Base-by-base conservation (phyloP, 371 early-diverging fungal genomes). In the Mucor circinelloides region DNA sequence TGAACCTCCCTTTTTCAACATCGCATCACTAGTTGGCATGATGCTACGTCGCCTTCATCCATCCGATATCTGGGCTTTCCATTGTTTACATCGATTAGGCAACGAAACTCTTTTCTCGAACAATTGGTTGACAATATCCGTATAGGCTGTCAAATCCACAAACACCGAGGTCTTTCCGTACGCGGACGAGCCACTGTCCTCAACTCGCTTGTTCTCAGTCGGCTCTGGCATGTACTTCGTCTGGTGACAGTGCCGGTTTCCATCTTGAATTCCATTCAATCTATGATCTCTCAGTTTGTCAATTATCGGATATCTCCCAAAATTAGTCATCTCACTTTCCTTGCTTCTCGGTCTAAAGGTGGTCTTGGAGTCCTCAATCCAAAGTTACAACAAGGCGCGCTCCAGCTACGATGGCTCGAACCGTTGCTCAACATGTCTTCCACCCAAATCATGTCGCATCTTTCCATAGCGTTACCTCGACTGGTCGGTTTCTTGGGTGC, bases 201-300 rank as follows among this genome's bases (percentile, higher is more conserved):
- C 31, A 68, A 71, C 36, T 27, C 67, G 6, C 58, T 75, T 3
- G 38, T 71, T 3, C 32, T 69, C 17, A 64, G 61, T 1, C 23
- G 40, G 23, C 23, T 68, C 2, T 71, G 71, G 71, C 64, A 70
- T 66, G 69, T 66, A 1, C 58, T 71, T 0, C 64, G 64, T 34
- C n/a, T 36, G 36, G 36, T 42, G n/a, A 42, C 44, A 42, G 44
- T 61, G 0, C 63, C 75, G 5, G 17, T 6, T 1, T 15, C 7
- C 0, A 64, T 40, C 12, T 52, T 69, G 21, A 32, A 38, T 2
- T 15, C 2, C 0, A 12, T 73, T 2, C 28, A 61, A 25, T 62
- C 60, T 1, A 19, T 60, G 1, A 61, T 62, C 13, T 19, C 27
- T 7, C 25, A 48, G 2, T 73, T 73, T 36, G 10, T 73, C 15